Evolutionary conservation across 1,139 yeast species (phyloP).

Genomic region (Suhomyces panamericanus): DNA sequence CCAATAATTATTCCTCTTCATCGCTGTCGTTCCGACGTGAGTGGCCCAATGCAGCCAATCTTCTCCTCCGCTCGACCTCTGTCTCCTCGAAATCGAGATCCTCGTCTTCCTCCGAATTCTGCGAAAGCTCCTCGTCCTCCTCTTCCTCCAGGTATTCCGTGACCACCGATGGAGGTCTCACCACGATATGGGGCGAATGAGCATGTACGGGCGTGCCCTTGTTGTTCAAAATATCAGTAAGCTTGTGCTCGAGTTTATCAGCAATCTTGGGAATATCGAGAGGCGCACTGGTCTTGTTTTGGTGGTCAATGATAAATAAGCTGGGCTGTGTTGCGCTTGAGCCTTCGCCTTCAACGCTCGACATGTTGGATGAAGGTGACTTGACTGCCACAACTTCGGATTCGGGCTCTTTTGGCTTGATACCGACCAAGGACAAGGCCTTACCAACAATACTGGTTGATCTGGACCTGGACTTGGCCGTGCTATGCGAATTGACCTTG

Average conservation of each 20-base stretch:
- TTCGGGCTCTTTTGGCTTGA: conserved; percentile 26
- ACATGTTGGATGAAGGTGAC: conserved; percentile 1
- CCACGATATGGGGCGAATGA: conserved; percentile 5
- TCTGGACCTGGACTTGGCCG: conserved; percentile 22
- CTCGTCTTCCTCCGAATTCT: conserved; percentile 25
- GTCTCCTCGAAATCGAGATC: conserved; percentile 50
- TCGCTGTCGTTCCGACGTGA: conserved; percentile 48
- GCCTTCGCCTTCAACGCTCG: conserved; percentile 1
- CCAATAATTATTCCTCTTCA: conserved; percentile 46
- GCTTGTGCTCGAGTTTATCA: conserved; percentile 29
- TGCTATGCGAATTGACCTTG: conserved; percentile 58
- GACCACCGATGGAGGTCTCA: conserved; percentile 9
- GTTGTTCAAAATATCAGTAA: conserved; percentile 24
- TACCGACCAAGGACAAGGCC: conserved; percentile 55
- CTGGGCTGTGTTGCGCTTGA: background rate
- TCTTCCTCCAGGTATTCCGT: conserved; percentile 15
- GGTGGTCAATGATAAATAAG: conserved; percentile 19
- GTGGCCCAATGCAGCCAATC: conserved; percentile 79
- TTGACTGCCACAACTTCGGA: background rate
- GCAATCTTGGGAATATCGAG: conserved; percentile 23
- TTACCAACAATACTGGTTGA: conserved; percentile 39
- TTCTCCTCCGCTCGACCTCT: conserved; percentile 68
- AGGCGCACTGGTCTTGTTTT: conserved; percentile 22
- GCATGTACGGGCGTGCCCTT: background rate
- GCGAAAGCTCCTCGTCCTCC: conserved; percentile 18